These are phyloP conservation scores for Paramecium caudatum DNA, from an alignment of 73 alveolate genomes.

Conservation along the genomic window DNA sequence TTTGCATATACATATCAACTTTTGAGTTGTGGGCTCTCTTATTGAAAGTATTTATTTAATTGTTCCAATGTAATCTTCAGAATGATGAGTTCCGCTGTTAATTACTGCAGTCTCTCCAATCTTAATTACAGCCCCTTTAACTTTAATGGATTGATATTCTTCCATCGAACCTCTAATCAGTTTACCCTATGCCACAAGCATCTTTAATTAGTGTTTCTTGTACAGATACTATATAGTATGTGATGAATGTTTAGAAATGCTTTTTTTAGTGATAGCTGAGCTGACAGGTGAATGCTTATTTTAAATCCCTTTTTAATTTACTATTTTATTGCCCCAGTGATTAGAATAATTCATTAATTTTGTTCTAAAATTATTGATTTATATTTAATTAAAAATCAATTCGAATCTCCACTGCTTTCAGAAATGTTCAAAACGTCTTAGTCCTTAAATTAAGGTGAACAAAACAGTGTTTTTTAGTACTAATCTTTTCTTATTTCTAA, in stretches of 20 bases:
- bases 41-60: constrained; percentile 39
- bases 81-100: constrained; percentile 15
- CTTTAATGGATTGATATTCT: background rate
- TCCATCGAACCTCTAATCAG: background rate
- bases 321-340: too few relatives aligned
- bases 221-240: background rate
- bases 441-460: constrained; percentile 63
- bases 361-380: too few relatives aligned
- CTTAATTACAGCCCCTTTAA: background rate
- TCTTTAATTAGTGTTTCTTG: background rate
- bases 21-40: constrained; percentile 27
- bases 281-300: background rate
- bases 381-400: constrained; percentile 40
- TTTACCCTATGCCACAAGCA: background rate
- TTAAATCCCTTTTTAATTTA: too few relatives aligned
- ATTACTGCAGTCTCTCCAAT: constrained; percentile 36
- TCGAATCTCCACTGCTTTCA: constrained; percentile 49
- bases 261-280: background rate
- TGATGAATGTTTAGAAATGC: background rate
- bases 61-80: constrained; percentile 44
- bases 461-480: constrained; percentile 55
- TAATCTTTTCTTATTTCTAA: constrained; percentile 26
- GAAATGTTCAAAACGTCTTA: constrained; percentile 22
- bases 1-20: constrained; percentile 25
- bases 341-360: too few relatives aligned